These are phyloP conservation scores for Talaromyces sp. DNA, from an alignment of 2,329 filamentous ascomycete genomes.

Conservation along the genomic window DNA sequence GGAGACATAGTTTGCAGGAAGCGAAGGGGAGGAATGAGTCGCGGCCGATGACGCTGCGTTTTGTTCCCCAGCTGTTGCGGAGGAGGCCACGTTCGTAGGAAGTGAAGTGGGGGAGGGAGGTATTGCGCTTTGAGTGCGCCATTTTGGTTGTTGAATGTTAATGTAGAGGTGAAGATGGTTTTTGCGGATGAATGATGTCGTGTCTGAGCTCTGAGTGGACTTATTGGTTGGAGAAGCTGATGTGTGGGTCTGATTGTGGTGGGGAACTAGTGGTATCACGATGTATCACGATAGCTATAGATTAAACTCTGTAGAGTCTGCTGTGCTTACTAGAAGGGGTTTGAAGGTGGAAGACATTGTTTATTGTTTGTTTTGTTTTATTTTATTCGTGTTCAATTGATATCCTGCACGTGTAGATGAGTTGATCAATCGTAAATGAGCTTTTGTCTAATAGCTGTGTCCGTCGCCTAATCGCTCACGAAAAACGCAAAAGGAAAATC, in stretches of 20 bases:
- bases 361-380: no score
- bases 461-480: not conserved
- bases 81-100: constrained; percentile 84
- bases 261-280: no score
- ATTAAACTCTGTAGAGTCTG: not conserved
- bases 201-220: no score
- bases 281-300: no score
- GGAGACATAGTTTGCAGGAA: constrained; percentile 83
- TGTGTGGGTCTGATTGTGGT: no score
- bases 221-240: no score
- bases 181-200: no score
- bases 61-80: constrained; percentile 78
- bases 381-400: not conserved
- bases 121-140: constrained; percentile 75
- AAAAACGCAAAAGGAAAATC: no score
- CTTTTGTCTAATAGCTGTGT: not conserved
- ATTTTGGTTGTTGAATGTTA: constrained; percentile 27
- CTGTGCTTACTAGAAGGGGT: no score
- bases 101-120: constrained; percentile 90
- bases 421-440: constrained; percentile 3
- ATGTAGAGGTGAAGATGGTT: not conserved
- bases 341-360: no score
- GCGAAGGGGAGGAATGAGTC: constrained; percentile 93
- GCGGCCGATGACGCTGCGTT: constrained; percentile 79
- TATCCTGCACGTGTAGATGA: no score